Base-by-base conservation (phyloP, 2,329 filamentous ascomycete species). In the Hansfordia pulvinata region DNA sequence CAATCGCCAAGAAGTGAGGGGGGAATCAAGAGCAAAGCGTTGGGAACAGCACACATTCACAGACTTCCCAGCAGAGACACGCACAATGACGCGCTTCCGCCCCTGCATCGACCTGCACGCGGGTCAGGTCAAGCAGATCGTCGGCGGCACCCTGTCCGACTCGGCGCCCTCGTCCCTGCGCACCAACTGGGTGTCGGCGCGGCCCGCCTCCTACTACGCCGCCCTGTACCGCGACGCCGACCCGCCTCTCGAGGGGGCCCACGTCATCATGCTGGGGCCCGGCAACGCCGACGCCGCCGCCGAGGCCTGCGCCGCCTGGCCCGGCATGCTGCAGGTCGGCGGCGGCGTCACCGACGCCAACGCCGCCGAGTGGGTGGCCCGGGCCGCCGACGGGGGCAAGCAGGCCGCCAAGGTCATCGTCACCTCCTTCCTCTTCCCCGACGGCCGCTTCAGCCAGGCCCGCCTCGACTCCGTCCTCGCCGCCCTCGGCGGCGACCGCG, bases 81-180 rank as follows among this genome's bases (percentile, higher is more conserved):
- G n/a, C 30, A 58, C 35, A 22, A 93, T 98, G 90, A 96, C 90
- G 3, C 75, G 77, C 41, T 98, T 98, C 48, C 69, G 90, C 20
- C 90, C 90, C 12, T 98, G 90, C 49, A 96, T 98, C 53, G 90
- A 98, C 57, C 70, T 98, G 28, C 90, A 98, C 53, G 78, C 86
- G n/a, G 90, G 90, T 10, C 78, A 88, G 49, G 90, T 98, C 32
- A 98, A 98, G 62, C 90, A 98, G 54, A 98, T 98, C 41, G 86
- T 98, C 20, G 90, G 90, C 40, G 88, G 90, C 32, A 96, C 90
- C 2, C 69, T 98, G 35, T n/a, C n/a, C n/a, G 78, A 79, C 55
- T 69, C 69, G 47, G 52, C 64, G 7, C 69, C 69, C 2, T 51
- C 64, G 6, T 63, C 69, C 30, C 66, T 96, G 30, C 79, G 84